These are phyloP conservation scores for Penicillium subrubescens DNA, from an alignment of 495 filamentous ascomycete genomes.

Conservation along the genomic window DNA sequence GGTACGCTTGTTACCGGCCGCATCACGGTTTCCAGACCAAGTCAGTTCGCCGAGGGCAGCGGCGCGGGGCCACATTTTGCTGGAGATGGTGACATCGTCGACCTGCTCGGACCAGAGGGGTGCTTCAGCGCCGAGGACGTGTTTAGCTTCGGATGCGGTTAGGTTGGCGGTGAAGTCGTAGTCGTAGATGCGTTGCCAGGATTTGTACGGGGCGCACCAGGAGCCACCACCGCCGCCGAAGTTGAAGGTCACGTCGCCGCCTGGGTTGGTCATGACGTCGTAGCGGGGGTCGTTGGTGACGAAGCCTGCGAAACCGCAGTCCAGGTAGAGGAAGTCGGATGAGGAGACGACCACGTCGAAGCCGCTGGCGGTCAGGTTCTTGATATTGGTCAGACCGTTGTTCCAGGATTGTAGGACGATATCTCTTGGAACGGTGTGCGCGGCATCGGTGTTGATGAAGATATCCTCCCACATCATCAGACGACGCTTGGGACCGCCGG, in stretches of 20 bases:
- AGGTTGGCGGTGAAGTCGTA: conserved; percentile 58
- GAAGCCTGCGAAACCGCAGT: conserved; percentile 58
- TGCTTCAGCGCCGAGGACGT: conserved; percentile 51
- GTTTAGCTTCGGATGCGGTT: conserved; percentile 43
- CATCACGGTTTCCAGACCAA: conserved; percentile 57
- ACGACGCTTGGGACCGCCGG: conserved; percentile 38
- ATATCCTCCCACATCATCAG: conserved; percentile 63
- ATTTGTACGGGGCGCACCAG: conserved; percentile 63
- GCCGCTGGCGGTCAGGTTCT: conserved; percentile 50
- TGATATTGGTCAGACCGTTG: conserved; percentile 53
- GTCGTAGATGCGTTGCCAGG: conserved; percentile 64
- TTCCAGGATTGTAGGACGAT: conserved; percentile 60
- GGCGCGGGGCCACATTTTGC: conserved; percentile 56
- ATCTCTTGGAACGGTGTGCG: conserved; percentile 50
- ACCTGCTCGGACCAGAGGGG: conserved; percentile 59
- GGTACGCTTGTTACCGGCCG: conserved; percentile 48
- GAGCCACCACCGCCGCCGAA: conserved; percentile 55
- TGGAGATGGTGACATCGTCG: conserved; percentile 52
- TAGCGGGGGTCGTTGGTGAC: conserved; percentile 58
- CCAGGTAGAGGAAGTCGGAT: conserved; percentile 57
- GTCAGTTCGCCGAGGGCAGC: conserved; percentile 56
- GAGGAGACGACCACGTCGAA: conserved; percentile 59
- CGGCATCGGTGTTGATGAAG: conserved; percentile 41
- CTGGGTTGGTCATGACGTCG: conserved; percentile 51
- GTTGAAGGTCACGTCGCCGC: conserved; percentile 52